Evolutionary conservation across 2,329 filamentous ascomycete species (phyloP).

Genomic region (Neonectria magnoliae): DNA sequence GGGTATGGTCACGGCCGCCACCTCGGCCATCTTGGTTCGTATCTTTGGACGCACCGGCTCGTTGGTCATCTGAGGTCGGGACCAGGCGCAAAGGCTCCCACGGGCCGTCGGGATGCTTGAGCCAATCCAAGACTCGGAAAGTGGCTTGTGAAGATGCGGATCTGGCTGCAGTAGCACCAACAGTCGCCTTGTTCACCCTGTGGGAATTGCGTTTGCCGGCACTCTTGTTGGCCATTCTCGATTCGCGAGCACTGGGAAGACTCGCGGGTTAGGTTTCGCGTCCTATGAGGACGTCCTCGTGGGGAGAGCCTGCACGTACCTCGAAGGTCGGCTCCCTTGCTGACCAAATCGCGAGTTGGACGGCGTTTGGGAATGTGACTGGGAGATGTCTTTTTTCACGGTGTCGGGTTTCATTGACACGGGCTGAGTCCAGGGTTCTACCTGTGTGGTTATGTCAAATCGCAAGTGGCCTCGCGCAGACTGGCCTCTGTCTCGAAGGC

Average conservation of each 20-base stretch:
- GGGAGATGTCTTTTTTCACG: not conserved
- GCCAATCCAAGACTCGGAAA: not conserved
- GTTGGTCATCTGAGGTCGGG: too few relatives aligned
- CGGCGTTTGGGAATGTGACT: not conserved
- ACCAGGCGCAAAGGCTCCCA: not conserved
- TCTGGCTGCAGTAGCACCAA: not conserved
- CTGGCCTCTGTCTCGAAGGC: not conserved
- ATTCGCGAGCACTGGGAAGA: not conserved
- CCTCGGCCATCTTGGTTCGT: too few relatives aligned
- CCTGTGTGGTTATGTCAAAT: not conserved
- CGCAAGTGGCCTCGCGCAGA: too few relatives aligned
- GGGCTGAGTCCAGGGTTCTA: not conserved
- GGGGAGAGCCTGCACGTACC: not conserved
- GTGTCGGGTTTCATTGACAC: not conserved
- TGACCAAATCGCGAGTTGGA: not conserved
- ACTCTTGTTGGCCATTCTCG: not conserved
- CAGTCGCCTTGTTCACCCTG: not conserved
- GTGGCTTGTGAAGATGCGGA: too few relatives aligned
- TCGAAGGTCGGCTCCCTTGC: not conserved
- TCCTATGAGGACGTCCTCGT: too few relatives aligned
- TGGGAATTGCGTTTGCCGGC: not conserved
- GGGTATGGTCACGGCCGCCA: not conserved
- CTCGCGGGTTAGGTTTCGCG: not conserved
- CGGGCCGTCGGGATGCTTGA: not conserved
- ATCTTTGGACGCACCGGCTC: not conserved